A percentile compares a stretch with the other conserved stretches of the same genome.
Conservation (phyloP, 441 rosid species). For the Capsella rubella region DNA sequence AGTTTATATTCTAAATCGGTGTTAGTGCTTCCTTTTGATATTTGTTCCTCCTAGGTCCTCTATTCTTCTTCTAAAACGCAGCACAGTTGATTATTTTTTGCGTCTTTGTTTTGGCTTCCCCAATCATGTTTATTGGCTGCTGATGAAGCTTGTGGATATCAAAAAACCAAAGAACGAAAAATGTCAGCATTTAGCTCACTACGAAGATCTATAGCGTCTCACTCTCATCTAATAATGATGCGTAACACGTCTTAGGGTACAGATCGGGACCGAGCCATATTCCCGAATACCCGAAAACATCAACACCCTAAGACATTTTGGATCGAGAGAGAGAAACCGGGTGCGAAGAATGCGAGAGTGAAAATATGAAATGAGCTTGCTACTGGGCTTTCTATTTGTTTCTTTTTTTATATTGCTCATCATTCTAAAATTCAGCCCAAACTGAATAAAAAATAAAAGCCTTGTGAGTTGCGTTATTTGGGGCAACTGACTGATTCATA, state of each 20-base stretch:
- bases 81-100: background rate
- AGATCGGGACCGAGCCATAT: too few species aligned
- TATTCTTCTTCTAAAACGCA: background rate
- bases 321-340: too few species aligned
- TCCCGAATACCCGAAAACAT: too few species aligned
- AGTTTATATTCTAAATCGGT: conserved; percentile 21
- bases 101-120: background rate
- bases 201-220: too few species aligned
- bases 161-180: background rate
- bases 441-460: background rate
- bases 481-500: background rate
- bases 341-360: too few species aligned
- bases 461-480: background rate
- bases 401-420: background rate
- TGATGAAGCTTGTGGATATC: background rate
- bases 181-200: background rate
- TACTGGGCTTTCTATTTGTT: background rate
- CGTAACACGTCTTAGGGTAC: too few species aligned
- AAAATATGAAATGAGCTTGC: background rate
- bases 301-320: too few species aligned
- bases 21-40: conserved; percentile 5
- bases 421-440: background rate
- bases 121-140: background rate
- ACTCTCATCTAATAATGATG: too few species aligned
- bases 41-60: background rate